Evolutionary conservation across 1,284 basidiomycete genomes (phyloP).

Genomic region (Sporisorium graminicola): DNA sequence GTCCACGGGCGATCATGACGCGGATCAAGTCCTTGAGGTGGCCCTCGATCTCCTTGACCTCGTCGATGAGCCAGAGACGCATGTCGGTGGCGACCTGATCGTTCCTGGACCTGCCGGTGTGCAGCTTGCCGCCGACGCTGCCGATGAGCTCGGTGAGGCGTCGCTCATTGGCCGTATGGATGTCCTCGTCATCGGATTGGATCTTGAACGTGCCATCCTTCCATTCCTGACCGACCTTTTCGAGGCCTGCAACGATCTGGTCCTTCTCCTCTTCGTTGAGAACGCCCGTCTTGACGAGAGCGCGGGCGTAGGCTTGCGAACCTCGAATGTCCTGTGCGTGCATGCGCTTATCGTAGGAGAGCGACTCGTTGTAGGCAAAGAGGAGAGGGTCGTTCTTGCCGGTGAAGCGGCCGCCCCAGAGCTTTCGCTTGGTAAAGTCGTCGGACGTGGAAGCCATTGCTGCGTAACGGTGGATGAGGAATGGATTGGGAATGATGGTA

Average conservation of each 20-base stretch:
- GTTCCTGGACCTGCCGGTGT: constrained; percentile 95
- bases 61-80: constrained; percentile 91
- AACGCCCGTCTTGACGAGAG: constrained; percentile 83
- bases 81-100: constrained; percentile 99
- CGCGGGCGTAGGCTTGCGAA: constrained; percentile 94
- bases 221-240: constrained; percentile 87
- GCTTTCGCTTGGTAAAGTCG: constrained; percentile 68
- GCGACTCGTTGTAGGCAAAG: constrained; percentile 73
- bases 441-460: constrained; percentile 46
- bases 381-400: constrained; percentile 67
- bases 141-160: constrained; percentile 93
- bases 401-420: constrained; percentile 69
- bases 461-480: not conserved
- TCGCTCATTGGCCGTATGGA: constrained; percentile 99
- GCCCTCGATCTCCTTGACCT: constrained; percentile 80
- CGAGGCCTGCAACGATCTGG: constrained; percentile 83
- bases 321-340: constrained; percentile 90
- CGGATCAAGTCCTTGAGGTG: constrained; percentile 83
- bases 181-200: constrained; percentile 89
- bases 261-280: constrained; percentile 78
- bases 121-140: constrained; percentile 72
- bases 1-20: constrained; percentile 90
- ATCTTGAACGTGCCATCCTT: constrained; percentile 67
- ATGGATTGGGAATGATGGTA: not conserved
- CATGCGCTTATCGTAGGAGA: constrained; percentile 95